Evolutionary conservation across 306 rosid species (phyloP), one percentile per base, ranked within the genome.

Genomic region (Vigna hirtella): DNA sequence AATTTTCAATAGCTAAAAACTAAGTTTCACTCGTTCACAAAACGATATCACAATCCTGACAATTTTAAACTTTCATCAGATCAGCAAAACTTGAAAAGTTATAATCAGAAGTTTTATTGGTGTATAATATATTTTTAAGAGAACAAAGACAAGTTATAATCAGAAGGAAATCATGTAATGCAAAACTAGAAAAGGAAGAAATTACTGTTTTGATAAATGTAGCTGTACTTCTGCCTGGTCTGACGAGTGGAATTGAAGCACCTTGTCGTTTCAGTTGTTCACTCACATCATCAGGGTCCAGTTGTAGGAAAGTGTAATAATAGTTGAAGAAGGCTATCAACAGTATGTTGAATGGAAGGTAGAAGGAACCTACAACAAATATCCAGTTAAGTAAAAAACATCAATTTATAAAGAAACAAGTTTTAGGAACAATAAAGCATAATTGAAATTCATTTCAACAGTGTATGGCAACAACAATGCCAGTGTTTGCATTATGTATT

Each of bases 211-310:
- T 92, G 43, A 95, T 86, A 86, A 76, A 95, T 57, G 90, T 85
- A 68, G 98, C 92, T 45, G 98, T 89, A 69, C 92, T 92, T 89
- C 78, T 90, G 61, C 98, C 97, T 5, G 97, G 97, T 43, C 98
- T 90, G 79, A 95, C 97, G 45, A 95, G 97, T 56, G 98, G 98
- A 88, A 92, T 88, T 26, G 98, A 92, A 76, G 98, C 98, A 83
- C 97, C 98, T 89, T 92, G 98, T 17, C 96, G 97, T 77, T 92
- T 95, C 90, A 92, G 87, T 78, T 90, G 98, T 84, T 94, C 98
- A 70, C 98, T 90, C 73, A 92, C 87, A 83, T 95, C 98, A 79
- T 95, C 98, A 43, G 98, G 95, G 78, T 94, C 98, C 88, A 94
- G 82, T 87, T 92, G 97, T 18, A 92, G 92, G 89, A 94, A 94